phyloP scores from a whole-genome alignment of 2,329 filamentous ascomycete genomes.

The Hymenoscyphus scutula region DNA sequence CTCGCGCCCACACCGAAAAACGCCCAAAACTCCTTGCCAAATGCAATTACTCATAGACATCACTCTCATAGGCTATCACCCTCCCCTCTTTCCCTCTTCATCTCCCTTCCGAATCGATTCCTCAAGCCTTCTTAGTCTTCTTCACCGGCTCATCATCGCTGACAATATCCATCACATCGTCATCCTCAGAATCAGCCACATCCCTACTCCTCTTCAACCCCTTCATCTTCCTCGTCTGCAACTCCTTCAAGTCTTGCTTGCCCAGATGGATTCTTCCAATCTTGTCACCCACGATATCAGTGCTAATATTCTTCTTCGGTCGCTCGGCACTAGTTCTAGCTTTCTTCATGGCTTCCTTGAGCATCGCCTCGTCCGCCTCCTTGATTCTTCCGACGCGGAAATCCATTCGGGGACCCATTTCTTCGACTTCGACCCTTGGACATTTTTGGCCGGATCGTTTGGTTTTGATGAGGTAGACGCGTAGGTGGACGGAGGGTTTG shows the following conservation, averaged over 20 bases:
- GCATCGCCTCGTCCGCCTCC: slow-evolving; percentile 73
- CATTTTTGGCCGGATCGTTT: slow-evolving; percentile 83
- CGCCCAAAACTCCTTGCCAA: not conserved
- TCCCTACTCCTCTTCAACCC: slow-evolving; percentile 82
- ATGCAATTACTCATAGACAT: slow-evolving; percentile 1
- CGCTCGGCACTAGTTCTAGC: slow-evolving; percentile 70
- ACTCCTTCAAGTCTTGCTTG: slow-evolving; percentile 78
- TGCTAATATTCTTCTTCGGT: slow-evolving; percentile 95
- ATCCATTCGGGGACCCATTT: slow-evolving; percentile 93
- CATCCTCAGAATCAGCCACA: slow-evolving; percentile 51
- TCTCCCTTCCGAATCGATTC: no score
- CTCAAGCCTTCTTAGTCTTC: slow-evolving; percentile 32
- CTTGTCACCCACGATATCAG: slow-evolving; percentile 93
- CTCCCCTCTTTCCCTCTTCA: no score
- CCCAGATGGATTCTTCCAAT: slow-evolving; percentile 88
- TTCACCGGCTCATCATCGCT: slow-evolving; percentile 34
- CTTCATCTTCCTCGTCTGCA: slow-evolving; percentile 99
- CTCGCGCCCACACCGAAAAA: not conserved
- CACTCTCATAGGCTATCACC: not conserved
- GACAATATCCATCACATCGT: slow-evolving; percentile 48
- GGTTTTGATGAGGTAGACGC: slow-evolving; percentile 83
- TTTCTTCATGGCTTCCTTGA: slow-evolving; percentile 90
- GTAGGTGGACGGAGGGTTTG: slow-evolving; percentile 62
- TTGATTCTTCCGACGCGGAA: slow-evolving; percentile 79
- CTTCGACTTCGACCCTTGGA: slow-evolving; percentile 88